Base-by-base conservation (phyloP, 1,284 basidiomycete species). In the Dichomitus squalens region DNA sequence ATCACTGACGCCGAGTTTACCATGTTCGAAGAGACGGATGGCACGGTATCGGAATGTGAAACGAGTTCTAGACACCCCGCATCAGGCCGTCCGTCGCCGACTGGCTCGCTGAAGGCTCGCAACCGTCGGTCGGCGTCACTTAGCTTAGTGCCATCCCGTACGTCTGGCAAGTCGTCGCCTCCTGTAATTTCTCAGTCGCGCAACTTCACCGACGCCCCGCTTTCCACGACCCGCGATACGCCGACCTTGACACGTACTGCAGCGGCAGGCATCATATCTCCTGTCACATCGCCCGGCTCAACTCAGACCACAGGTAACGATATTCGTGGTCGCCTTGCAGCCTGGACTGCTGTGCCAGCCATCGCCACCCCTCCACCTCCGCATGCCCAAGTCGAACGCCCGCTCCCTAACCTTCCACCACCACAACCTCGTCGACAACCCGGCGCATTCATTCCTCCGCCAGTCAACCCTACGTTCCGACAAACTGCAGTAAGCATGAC, bases 401-500 rank as follows among this genome's bases (percentile, higher is more conserved):
- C 60, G 48, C 57, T 64, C 14, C 66, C 60, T 41, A 55, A 53
- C 29, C 64, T 61, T 47, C 64, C 62, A 25, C 61, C 64, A 29
- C 57, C 65, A 48, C 67, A 71, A 61, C 72, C 70, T 38, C 68
- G 65, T 49, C 60, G 63, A 58, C 71, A 70, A 61, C 52, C 70
- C 61, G 51, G 63, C 55, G 25, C 61, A 65, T 23, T 65, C 63
- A 53, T 60, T 36, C 57, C 62, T 25, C 57, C 68, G 18, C 61
- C 64, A 33, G 65, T 36, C 57, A 73, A 64, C 27, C 70, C 78
- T 35, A 69, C 73, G 29, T 75, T 80, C 61, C 78, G 86, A 31
- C 85, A 87, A 63, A 84, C 87, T 25, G 80, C 88, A n/a, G 80
- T 88, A 60, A 89, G 87, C 64, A 83, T 90, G 73, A 81, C 85